Conservation (phyloP, 2,329 filamentous ascomycete genomes). For the Phaeosphaeriaceae sp. region DNA sequence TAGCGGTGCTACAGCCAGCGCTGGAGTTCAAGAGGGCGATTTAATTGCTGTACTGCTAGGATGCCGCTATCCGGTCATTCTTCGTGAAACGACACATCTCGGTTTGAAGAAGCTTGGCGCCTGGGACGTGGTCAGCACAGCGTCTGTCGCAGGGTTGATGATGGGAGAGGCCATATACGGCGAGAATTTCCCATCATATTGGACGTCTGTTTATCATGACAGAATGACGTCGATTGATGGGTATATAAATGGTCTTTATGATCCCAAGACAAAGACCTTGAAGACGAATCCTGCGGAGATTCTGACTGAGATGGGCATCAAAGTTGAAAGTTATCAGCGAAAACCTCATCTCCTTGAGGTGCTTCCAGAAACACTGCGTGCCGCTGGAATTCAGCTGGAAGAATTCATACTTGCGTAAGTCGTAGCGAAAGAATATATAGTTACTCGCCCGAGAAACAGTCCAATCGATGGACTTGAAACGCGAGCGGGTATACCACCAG, state of each 20-base stretch:
- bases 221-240: background rate
- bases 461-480: too few relatives aligned
- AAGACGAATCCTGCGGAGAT: slow-evolving; percentile 6
- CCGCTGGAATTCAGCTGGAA: slow-evolving; percentile 4
- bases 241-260: background rate
- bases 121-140: slow-evolving; percentile 7
- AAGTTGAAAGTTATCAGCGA: slow-evolving; percentile 7
- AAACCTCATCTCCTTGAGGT: slow-evolving; percentile 5
- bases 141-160: slow-evolving; percentile 4
- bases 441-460: too few relatives aligned
- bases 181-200: background rate
- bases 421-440: too few relatives aligned
- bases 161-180: slow-evolving; percentile 10
- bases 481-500: too few relatives aligned
- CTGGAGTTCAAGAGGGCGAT: slow-evolving; percentile 3
- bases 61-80: slow-evolving; percentile 1
- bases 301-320: slow-evolving; percentile 7
- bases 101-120: background rate
- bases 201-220: background rate
- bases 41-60: slow-evolving; percentile 4
- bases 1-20: too few relatives aligned
- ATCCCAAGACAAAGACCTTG: background rate
- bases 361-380: slow-evolving; percentile 5
- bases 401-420: slow-evolving; percentile 7
- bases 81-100: background rate